Conservation (phyloP, 805 yeast genomes). For the Barnettozyma salicaria region DNA sequence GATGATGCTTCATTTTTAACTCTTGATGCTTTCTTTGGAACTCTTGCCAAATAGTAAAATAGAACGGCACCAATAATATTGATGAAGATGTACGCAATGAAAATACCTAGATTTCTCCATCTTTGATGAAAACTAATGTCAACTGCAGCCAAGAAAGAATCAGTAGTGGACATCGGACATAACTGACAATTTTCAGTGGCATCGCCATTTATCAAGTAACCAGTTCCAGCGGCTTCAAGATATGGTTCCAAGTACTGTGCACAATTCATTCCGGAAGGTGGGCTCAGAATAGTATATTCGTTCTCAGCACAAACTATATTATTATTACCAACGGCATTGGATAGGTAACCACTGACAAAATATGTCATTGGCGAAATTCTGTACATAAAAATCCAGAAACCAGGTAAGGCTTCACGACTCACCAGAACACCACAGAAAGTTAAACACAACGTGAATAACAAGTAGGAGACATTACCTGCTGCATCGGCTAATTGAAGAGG, state of each 20-base stretch:
- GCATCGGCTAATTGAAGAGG: conserved; percentile 52
- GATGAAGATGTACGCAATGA: conserved; percentile 38
- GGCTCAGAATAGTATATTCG: conserved; percentile 43
- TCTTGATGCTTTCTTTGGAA: conserved; percentile 51
- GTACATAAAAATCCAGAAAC: conserved; percentile 77
- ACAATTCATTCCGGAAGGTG: conserved; percentile 55
- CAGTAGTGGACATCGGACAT: conserved; percentile 53
- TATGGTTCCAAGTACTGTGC: conserved; percentile 41
- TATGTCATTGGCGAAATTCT: conserved; percentile 65
- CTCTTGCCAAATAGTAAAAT: conserved; percentile 58
- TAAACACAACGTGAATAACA: conserved; percentile 54
- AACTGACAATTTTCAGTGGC: conserved; percentile 50
- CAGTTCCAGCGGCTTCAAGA: conserved; percentile 25
- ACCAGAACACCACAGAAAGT: conserved; percentile 74
- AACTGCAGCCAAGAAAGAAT: conserved; percentile 46
- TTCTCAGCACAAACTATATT: conserved; percentile 39
- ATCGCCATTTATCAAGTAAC: conserved; percentile 9
- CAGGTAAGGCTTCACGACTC: conserved; percentile 46
- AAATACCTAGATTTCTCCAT: conserved; percentile 63
- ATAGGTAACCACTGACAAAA: conserved; percentile 46
- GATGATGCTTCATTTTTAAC: conserved; percentile 21
- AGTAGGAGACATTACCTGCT: conserved; percentile 53
- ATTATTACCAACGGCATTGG: conserved; percentile 47
- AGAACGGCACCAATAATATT: conserved; percentile 36
- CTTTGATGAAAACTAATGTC: conserved; percentile 37